Conservation (phyloP, 2,329 filamentous ascomycete genomes). For the Harringtonia aguacate region DNA sequence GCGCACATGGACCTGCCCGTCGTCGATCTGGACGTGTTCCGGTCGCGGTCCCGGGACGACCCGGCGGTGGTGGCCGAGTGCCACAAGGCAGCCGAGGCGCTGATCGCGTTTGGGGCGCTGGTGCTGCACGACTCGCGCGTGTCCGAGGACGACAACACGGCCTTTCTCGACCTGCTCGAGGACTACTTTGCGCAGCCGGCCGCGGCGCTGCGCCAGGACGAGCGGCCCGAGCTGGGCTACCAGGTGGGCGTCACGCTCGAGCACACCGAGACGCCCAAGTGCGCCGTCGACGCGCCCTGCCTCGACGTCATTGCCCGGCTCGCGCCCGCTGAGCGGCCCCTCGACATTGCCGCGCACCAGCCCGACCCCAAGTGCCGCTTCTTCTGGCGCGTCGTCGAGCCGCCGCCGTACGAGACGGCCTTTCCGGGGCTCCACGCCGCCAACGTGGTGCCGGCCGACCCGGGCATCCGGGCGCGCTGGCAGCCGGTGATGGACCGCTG, state of each 20-base stretch:
- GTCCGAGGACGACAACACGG: slow-evolving; percentile 40
- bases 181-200: slow-evolving; percentile 51
- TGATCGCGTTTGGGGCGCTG: slow-evolving; percentile 49
- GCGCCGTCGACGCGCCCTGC: slow-evolving; percentile 51
- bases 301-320: slow-evolving; percentile 45
- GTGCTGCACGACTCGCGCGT: slow-evolving; percentile 51
- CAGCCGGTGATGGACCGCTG: slow-evolving; percentile 43
- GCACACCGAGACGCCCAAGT: slow-evolving; percentile 53
- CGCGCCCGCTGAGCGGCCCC: slow-evolving; percentile 41
- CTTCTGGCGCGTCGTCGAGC: slow-evolving; percentile 50
- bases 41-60: slow-evolving; percentile 29
- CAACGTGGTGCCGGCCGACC: slow-evolving; percentile 42
- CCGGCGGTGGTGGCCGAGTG: slow-evolving; percentile 39
- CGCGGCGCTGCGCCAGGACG: slow-evolving; percentile 33
- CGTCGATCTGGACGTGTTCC: slow-evolving; percentile 48
- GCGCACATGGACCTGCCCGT: slow-evolving; percentile 46
- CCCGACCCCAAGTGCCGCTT: slow-evolving; percentile 54
- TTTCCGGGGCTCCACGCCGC: slow-evolving; percentile 45
- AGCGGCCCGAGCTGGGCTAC: slow-evolving; percentile 47
- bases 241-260: slow-evolving; percentile 53
- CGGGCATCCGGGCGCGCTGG: slow-evolving; percentile 40
- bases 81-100: slow-evolving; percentile 39
- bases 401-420: slow-evolving; percentile 40
- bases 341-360: slow-evolving; percentile 44
- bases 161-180: slow-evolving; percentile 51